Base-by-base conservation (phyloP, 768 basidiomycete species). In the Rhodosporidiobolus sp. region DNA sequence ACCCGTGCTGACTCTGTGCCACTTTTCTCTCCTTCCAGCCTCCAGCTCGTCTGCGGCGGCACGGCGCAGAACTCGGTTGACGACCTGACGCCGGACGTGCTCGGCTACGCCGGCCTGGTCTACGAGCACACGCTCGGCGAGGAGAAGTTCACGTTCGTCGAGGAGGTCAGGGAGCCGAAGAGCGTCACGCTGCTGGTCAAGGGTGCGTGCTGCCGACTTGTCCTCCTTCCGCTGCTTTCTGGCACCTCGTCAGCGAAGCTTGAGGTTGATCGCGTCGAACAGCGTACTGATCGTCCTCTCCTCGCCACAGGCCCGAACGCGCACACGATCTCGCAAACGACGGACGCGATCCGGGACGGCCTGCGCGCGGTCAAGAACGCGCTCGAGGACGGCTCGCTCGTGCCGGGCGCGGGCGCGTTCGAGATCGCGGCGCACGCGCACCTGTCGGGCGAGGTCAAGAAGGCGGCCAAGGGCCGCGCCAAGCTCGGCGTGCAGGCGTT, bases 61-160 rank as follows among this genome's bases (percentile, higher is more conserved):
- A 85, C 88, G 76, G 94, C 96, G 5, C 95, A 97, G 81, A 98
- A 99, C 84, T 96, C 94, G 67, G 93, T 97, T 22, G 96, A 99
- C 77, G 95, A 99, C 80, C 86, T 99, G 61, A 88, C 87, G 3
- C 93, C 95, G 22, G 89, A 90, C 64, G 85, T 92, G 46, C 88
- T 99, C 61, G 96, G 96, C 45, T 96, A 92, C 90, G 96, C 96
- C 53, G 96, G 96, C 16, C 88, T 98, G 73, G 93, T 99, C 43
- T 99, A 99, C 83, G 96, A 99, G 83, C 94, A 97, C 82, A 97
- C 94, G 28, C 87, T 99, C 45, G 96, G 96, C 76, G 96, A 99
- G 83, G 96, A 99, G 80, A 99, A 98, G 80, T 99, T 86, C 82
- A 99, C 96, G 0, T 98, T 98, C 80, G 85, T 99, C 66, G 96